These are phyloP conservation scores for Trichoderma sp. DNA, from an alignment of 2,329 filamentous ascomycete species.

Conservation along the genomic window DNA sequence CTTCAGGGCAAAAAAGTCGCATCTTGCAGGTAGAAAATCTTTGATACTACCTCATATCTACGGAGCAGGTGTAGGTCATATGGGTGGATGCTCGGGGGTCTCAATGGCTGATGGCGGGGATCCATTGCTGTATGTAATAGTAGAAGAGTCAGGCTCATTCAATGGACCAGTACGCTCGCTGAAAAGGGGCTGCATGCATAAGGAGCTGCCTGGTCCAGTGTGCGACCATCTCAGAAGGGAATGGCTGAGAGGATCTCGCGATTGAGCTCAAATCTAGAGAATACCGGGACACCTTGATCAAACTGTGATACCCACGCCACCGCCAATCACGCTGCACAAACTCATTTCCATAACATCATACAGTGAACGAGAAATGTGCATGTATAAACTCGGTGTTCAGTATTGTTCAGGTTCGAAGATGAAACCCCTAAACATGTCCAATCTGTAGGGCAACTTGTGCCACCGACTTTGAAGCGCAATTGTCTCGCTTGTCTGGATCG, in stretches of 20 bases:
- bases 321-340: neutral
- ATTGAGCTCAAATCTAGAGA: neutral
- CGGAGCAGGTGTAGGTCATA: neutral
- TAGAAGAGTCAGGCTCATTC: neutral
- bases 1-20: constrained; percentile 4
- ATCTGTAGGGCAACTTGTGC: neutral
- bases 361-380: neutral
- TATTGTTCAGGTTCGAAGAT: neutral
- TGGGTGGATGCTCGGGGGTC: neutral
- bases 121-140: neutral
- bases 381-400: neutral
- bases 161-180: neutral
- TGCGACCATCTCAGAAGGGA: neutral
- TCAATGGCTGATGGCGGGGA: neutral
- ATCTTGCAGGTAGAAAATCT: neutral
- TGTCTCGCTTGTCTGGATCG: neutral
- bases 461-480: neutral
- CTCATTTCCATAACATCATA: neutral
- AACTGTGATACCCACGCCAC: neutral
- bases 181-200: neutral
- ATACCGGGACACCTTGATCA: neutral
- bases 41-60: neutral
- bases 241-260: neutral
- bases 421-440: neutral
- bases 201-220: neutral